phyloP scores from a whole-genome alignment of 805 yeast species.

The Lipomyces sp. region DNA sequence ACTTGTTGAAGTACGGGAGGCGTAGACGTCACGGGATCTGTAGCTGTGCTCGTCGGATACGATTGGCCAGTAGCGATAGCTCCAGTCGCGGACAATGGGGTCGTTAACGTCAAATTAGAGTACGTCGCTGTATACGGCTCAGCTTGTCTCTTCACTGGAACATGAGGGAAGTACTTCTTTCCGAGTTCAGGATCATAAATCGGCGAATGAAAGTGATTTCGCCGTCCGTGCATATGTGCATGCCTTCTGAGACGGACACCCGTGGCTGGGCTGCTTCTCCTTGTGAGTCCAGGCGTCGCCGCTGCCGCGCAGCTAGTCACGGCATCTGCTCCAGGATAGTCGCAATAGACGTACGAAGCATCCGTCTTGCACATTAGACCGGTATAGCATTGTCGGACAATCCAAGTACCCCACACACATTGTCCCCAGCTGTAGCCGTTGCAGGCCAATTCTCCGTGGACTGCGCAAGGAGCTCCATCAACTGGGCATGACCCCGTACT shows the following conservation, averaged over 20 bases:
- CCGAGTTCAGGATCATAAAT: conserved; percentile 27
- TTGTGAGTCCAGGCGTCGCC: conserved; percentile 38
- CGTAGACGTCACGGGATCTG: conserved; percentile 5
- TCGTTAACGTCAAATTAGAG: neutral
- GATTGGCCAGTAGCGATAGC: neutral
- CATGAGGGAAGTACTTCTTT: conserved; percentile 28
- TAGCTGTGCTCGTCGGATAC: neutral
- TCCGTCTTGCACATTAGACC: conserved; percentile 42
- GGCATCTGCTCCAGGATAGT: conserved; percentile 42
- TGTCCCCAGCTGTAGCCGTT: conserved; percentile 40
- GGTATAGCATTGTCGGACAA: conserved; percentile 42
- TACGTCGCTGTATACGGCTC: conserved; percentile 5
- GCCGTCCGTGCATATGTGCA: conserved; percentile 47
- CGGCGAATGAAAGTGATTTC: conserved; percentile 43
- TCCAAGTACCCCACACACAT: conserved; percentile 43
- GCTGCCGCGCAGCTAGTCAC: conserved; percentile 43
- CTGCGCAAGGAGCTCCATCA: conserved; percentile 39
- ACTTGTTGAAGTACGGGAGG: conserved; percentile 19
- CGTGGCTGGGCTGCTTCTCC: neutral
- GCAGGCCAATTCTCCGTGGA: conserved; percentile 42
- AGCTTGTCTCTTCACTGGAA: conserved; percentile 20
- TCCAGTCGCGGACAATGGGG: neutral
- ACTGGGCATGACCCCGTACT: conserved; percentile 22
- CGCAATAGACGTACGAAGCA: conserved; percentile 40
- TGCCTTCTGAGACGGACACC: neutral